These are phyloP conservation scores for Cubamyces sp. DNA, from an alignment of 768 basidiomycete species.

Conservation along the genomic window DNA sequence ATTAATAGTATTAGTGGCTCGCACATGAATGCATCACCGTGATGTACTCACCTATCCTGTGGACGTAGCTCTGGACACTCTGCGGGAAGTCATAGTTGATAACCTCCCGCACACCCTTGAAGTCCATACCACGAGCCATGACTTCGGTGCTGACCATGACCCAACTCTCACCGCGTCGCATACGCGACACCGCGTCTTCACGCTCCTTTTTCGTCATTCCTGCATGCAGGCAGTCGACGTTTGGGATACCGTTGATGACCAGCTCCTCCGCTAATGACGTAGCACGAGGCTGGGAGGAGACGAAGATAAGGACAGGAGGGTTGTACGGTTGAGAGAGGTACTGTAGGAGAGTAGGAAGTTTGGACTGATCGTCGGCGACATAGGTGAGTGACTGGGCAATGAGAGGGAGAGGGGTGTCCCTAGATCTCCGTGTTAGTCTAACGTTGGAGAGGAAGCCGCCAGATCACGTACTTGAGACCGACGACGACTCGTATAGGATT, in stretches of 20 bases:
- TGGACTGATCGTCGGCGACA: constrained; percentile 93
- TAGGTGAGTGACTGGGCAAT: constrained; percentile 89
- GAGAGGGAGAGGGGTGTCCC: constrained; percentile 93
- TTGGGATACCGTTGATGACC: constrained; percentile 72
- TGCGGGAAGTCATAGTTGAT: constrained; percentile 98
- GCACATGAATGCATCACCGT: not conserved
- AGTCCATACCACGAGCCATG: constrained; percentile 98
- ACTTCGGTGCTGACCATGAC: constrained; percentile 96
- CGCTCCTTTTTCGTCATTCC: constrained; percentile 87
- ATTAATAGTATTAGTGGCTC: not conserved
- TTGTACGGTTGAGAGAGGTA: constrained; percentile 83
- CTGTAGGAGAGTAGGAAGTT: constrained; percentile 83
- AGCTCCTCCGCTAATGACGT: constrained; percentile 82
- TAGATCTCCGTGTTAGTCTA: constrained; percentile 36
- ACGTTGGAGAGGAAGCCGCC: not conserved
- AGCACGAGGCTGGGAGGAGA: constrained; percentile 86
- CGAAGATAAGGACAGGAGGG: constrained; percentile 91
- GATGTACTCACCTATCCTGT: constrained; percentile 75
- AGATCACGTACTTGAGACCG: constrained; percentile 78
- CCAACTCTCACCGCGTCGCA: constrained; percentile 93
- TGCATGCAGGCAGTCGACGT: constrained; percentile 90
- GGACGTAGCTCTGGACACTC: constrained; percentile 93
- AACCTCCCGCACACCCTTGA: constrained; percentile 91
- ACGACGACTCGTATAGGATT: constrained; percentile 95
- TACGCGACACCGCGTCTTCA: constrained; percentile 80